phyloP scores from a whole-genome alignment of 371 early-diverging fungal species.

The Sporodiniella umbellata region DNA sequence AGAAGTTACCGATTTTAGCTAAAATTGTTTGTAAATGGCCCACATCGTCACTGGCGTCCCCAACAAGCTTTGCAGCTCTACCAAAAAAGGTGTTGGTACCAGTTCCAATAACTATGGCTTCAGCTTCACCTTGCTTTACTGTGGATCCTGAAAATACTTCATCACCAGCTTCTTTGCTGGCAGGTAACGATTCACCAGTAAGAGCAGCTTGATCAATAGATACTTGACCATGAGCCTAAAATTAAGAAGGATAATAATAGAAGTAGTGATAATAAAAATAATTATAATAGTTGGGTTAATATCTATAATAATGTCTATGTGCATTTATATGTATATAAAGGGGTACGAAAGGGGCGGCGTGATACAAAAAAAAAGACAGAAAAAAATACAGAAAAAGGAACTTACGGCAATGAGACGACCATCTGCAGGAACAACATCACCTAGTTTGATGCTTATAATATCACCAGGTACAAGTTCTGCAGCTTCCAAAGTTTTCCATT shows the following conservation, averaged over 20 bases:
- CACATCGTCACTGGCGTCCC: conserved; percentile 76
- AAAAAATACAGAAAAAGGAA: not conserved
- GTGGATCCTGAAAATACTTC: conserved; percentile 79
- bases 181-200: conserved; percentile 82
- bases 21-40: conserved; percentile 89
- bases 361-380: not conserved
- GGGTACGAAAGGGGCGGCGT: too few species aligned
- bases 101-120: conserved; percentile 84
- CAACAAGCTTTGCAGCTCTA: conserved; percentile 82
- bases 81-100: conserved; percentile 91
- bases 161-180: conserved; percentile 68
- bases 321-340: too few species aligned
- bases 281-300: too few species aligned
- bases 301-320: too few species aligned
- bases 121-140: conserved; percentile 92
- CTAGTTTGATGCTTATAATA: conserved; percentile 70
- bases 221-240: conserved; percentile 45
- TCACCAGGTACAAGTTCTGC: conserved; percentile 72
- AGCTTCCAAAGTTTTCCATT: conserved; percentile 58
- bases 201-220: conserved; percentile 80
- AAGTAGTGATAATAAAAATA: too few species aligned
- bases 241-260: not conserved
- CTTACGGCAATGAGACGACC: conserved; percentile 58
- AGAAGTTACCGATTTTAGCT: conserved; percentile 91
- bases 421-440: conserved; percentile 84